Evolutionary conservation across 495 filamentous ascomycete genomes (phyloP).

Genomic region (Aspergillus homomorphus): DNA sequence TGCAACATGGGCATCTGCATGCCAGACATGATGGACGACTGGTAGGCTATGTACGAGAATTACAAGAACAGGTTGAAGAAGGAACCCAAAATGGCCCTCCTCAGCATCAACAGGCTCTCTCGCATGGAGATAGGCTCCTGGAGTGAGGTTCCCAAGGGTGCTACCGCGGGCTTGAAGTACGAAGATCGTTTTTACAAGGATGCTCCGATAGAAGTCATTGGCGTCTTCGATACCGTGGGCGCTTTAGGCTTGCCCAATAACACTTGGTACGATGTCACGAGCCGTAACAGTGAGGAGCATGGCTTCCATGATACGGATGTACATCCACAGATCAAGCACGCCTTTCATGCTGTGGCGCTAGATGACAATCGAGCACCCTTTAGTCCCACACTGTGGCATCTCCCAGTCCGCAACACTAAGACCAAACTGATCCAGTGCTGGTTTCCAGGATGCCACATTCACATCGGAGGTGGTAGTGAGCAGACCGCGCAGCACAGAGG

Average conservation of each 20-base stretch:
- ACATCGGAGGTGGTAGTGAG: slow-evolving; percentile 37
- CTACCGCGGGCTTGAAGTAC: neutral
- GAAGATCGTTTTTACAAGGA: neutral
- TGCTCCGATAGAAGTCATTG: neutral
- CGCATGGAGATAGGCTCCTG: too few species aligned
- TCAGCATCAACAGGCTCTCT: neutral
- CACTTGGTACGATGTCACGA: neutral
- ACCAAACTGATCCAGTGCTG: slow-evolving; percentile 21
- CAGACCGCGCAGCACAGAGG: neutral
- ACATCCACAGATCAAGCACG: slow-evolving; percentile 3
- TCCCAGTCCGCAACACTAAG: neutral
- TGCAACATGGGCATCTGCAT: slow-evolving; percentile 2
- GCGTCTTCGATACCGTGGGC: neutral
- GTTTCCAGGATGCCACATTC: slow-evolving; percentile 46
- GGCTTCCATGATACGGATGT: slow-evolving; percentile 1
- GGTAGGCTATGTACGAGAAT: neutral
- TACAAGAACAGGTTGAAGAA: neutral
- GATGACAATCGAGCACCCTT: neutral
- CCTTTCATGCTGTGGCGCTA: neutral
- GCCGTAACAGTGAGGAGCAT: neutral
- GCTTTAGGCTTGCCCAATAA: slow-evolving; percentile 2
- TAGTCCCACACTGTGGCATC: neutral
- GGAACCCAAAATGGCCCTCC: neutral
- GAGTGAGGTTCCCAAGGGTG: neutral
- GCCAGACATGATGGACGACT: slow-evolving; percentile 3